phyloP scores from a whole-genome alignment of 2,329 filamentous ascomycete species.

The Diaporthe australafricana region DNA sequence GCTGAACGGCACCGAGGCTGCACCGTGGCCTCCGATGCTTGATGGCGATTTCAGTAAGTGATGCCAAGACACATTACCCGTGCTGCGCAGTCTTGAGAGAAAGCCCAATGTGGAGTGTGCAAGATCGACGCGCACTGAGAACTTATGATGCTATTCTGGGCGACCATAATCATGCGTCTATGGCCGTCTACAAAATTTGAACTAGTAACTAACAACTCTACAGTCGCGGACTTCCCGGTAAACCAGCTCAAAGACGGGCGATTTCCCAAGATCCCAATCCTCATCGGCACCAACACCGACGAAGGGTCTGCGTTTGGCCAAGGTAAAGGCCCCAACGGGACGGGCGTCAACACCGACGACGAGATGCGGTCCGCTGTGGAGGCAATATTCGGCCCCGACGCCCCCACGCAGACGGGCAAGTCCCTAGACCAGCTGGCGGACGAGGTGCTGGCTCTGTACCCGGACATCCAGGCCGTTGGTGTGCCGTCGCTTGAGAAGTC shows the following conservation, averaged over 20 bases:
- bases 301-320: conserved; percentile 32
- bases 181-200: background rate
- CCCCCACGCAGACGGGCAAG: conserved; percentile 25
- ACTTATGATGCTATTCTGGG: background rate
- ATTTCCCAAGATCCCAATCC: conserved; percentile 30
- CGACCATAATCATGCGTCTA: background rate
- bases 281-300: conserved; percentile 36
- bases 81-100: too few species aligned
- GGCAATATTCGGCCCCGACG: conserved; percentile 18
- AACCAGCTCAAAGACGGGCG: conserved; percentile 28
- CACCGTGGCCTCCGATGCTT: conserved; percentile 34
- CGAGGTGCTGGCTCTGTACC: conserved; percentile 32
- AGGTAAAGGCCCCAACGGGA: conserved; percentile 29
- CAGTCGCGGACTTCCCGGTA: conserved; percentile 33
- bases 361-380: conserved; percentile 35
- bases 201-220: background rate
- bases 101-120: background rate
- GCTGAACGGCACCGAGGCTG: conserved; percentile 34
- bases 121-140: background rate
- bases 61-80: background rate
- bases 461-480: conserved; percentile 32
- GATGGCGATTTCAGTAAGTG: conserved; percentile 37
- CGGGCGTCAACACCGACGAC: conserved; percentile 26
- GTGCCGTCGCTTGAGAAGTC: conserved; percentile 33
- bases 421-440: conserved; percentile 27